A percentile compares a stretch with the other conserved stretches of the same genome.
Evolutionary conservation across 1,139 yeast genomes (phyloP).

Genomic region (Taiozyma sp.): DNA sequence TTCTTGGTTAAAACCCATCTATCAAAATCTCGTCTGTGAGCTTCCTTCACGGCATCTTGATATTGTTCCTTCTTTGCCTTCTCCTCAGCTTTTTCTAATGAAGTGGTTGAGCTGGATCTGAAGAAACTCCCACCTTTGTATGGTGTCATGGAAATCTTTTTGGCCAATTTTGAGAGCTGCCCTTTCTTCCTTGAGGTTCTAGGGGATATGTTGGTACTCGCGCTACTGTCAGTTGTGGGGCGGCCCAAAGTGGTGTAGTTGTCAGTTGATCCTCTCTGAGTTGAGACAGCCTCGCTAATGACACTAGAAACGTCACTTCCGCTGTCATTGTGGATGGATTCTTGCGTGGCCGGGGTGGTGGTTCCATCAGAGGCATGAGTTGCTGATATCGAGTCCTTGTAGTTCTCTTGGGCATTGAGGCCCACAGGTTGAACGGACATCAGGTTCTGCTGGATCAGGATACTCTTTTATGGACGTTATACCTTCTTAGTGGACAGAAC

Average conservation of each 20-base stretch:
- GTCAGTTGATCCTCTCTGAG: neutral
- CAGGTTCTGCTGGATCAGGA: neutral
- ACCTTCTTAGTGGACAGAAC: too few relatives aligned
- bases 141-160: constrained; percentile 7
- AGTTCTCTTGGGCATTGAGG: neutral
- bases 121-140: neutral
- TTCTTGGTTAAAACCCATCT: constrained; percentile 13
- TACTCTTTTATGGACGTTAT: too few relatives aligned
- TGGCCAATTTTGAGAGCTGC: constrained; percentile 1
- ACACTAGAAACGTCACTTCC: neutral
- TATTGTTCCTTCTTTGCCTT: neutral
- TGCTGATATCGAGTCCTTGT: neutral
- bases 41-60: constrained; percentile 10
- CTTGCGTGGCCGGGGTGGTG: neutral
- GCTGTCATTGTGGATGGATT: neutral
- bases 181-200: neutral
- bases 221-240: neutral
- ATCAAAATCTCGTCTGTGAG: constrained; percentile 12
- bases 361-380: neutral
- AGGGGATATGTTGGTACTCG: neutral
- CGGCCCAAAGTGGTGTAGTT: neutral
- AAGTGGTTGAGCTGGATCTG: neutral
- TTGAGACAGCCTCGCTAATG: neutral
- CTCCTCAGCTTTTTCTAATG: constrained; percentile 1
- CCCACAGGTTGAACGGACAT: neutral